phyloP scores from a whole-genome alignment of 2,329 filamentous ascomycete species.

The Cytospora piceicola region DNA sequence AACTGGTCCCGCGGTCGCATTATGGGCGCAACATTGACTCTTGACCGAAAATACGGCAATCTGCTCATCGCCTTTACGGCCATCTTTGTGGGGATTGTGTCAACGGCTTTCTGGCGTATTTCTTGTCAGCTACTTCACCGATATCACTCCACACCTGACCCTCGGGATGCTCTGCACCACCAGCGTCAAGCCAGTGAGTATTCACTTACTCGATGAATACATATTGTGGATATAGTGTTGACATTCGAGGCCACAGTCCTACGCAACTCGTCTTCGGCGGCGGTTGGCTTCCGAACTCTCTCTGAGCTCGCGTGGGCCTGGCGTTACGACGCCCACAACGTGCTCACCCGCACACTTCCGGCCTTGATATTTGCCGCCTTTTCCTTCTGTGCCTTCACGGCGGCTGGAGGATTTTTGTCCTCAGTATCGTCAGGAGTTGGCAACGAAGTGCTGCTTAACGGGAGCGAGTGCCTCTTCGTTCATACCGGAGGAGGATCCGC shows the following conservation, averaged over 20 bases:
- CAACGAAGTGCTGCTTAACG: constrained; percentile 3
- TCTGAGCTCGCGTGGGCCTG: background rate
- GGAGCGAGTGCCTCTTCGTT: background rate
- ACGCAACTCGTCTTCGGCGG: background rate
- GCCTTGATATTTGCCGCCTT: background rate
- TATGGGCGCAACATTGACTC: constrained; percentile 40
- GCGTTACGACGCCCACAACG: background rate
- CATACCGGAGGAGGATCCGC: too few relatives aligned
- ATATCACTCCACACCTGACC: constrained; percentile 26
- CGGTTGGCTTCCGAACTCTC: background rate
- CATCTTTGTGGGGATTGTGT: constrained; percentile 37
- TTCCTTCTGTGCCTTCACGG: background rate
- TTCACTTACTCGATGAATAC: too few relatives aligned
- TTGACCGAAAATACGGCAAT: constrained; percentile 36
- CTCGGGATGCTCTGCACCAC: constrained; percentile 36
- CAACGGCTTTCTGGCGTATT: constrained; percentile 33
- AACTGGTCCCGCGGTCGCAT: constrained; percentile 40
- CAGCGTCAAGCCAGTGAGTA: constrained; percentile 33
- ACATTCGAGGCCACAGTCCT: background rate
- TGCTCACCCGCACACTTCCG: background rate
- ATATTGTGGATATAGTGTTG: too few relatives aligned
- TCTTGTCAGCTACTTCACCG: constrained; percentile 33
- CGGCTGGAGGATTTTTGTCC: background rate
- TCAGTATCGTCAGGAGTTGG: background rate
- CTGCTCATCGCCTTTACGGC: constrained; percentile 42